Evolutionary conservation across 1,139 yeast genomes (phyloP).

Genomic region (Candida tropicalis): DNA sequence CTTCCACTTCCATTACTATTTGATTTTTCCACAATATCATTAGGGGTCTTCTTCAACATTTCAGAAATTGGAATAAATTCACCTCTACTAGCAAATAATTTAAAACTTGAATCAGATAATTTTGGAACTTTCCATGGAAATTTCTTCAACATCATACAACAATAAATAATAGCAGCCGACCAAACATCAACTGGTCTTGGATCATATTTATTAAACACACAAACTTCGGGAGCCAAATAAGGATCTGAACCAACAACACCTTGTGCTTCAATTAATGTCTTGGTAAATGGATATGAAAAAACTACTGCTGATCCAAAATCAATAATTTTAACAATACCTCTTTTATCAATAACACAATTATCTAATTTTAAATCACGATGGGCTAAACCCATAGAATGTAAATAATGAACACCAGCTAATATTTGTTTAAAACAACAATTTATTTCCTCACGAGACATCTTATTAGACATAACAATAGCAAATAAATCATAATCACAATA

Average conservation of each 20-base stretch:
- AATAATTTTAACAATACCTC: slow-evolving; percentile 86
- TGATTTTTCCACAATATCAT: slow-evolving; percentile 19
- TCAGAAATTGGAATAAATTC: slow-evolving; percentile 46
- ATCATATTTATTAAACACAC: slow-evolving; percentile 78
- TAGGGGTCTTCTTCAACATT: slow-evolving; percentile 43
- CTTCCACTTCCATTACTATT: slow-evolving; percentile 10
- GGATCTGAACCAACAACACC: slow-evolving; percentile 97
- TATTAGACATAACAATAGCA: slow-evolving; percentile 94
- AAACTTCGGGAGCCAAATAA: slow-evolving; percentile 91
- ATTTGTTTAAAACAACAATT: slow-evolving; percentile 92
- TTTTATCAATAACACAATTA: slow-evolving; percentile 83
- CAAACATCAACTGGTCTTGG: slow-evolving; percentile 95
- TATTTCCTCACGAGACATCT: slow-evolving; percentile 83
- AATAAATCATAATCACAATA: slow-evolving; percentile 91
- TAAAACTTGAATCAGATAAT: slow-evolving; percentile 79
- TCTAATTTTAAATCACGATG: slow-evolving; percentile 93
- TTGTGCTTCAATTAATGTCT: slow-evolving; percentile 75
- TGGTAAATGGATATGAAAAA: slow-evolving; percentile 86
- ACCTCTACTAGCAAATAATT: slow-evolving; percentile 56
- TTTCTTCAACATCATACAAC: slow-evolving; percentile 92
- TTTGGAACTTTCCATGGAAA: slow-evolving; percentile 99
- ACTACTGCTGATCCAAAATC: slow-evolving; percentile 97
- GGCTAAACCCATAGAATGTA: slow-evolving; percentile 86
- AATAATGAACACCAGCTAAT: slow-evolving; percentile 75
- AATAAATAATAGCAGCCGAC: slow-evolving; percentile 90